These are phyloP conservation scores for Lithospermum erythrorhizon DNA, from an alignment of 257 asterid species.

Conservation along the genomic window DNA sequence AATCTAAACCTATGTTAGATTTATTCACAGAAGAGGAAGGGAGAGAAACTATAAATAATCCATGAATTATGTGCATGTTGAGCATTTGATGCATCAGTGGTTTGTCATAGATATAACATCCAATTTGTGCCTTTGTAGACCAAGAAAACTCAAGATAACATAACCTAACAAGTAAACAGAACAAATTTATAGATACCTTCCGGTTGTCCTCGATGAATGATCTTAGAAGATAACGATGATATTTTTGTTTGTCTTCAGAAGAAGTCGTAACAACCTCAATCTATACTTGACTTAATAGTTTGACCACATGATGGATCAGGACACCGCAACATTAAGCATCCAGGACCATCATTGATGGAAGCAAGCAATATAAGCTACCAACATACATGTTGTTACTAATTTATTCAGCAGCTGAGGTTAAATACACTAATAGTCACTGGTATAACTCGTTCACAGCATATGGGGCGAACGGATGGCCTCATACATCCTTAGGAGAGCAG, in stretches of 20 bases:
- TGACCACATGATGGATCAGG: constrained; percentile 78
- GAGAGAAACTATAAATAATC: too few species aligned
- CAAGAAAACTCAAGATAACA: too few species aligned
- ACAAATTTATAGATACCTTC: constrained; percentile 34
- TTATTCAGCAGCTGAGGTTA: not conserved
- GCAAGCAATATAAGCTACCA: constrained; percentile 76
- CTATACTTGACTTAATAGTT: constrained; percentile 85
- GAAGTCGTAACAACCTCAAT: constrained; percentile 39
- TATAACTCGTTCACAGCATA: not conserved
- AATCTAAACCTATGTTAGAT: too few species aligned
- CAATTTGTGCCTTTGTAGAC: too few species aligned
- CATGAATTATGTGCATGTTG: too few species aligned
- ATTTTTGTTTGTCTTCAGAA: constrained; percentile 60
- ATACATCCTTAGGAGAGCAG: not conserved
- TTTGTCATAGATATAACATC: too few species aligned
- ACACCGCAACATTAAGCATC: constrained; percentile 82
- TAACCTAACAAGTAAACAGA: not conserved
- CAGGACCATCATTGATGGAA: constrained; percentile 87
- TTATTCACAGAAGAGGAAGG: too few species aligned
- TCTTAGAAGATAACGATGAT: constrained; percentile 73
- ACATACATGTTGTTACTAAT: constrained; percentile 13
- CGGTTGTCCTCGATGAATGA: constrained; percentile 91
- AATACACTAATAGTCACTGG: not conserved
- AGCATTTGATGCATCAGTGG: too few species aligned
- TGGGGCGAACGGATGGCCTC: not conserved